Base-by-base conservation (phyloP, 768 basidiomycete genomes). In the Tephrocybe sp. region DNA sequence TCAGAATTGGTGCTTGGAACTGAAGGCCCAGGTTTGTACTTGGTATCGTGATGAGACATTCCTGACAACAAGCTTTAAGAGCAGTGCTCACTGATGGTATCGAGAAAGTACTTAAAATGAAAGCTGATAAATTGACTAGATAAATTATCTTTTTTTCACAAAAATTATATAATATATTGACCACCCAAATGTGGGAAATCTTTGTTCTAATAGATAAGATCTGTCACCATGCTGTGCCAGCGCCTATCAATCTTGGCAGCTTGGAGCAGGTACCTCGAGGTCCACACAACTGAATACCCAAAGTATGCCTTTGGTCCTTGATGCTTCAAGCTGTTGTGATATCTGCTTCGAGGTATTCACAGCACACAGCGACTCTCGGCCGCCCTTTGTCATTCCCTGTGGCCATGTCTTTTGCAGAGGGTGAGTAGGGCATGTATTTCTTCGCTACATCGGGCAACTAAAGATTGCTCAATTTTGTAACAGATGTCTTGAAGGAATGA, bases 391-490 rank as follows among this genome's bases (percentile, higher is more conserved):
- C 12, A 88, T 90, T 54, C 77, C 83, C 18, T 90, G 88, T 60
- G 88, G 88, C 30, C 86, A 89, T 67, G 76, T 86, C 26, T 88
- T 89, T 71, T 90, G 88, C 63, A 72, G 73, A 62, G 65, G 70
- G 87, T 88, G 63, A 62, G 85, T 55, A 18, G 7, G 15, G 15
- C 7, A 6, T 30, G 28, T 30, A 6, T 30, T 30, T 36, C 12
- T 76, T 42, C 28, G 41, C 38, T 38, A 28, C 20, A 24, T 15
- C 6, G 24, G 5, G 18, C 11, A 9, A n/a, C 37, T 12, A 14
- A 28, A 1, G 14, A 1, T 28, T 40, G 12, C 15, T 25, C 25
- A 48, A 42, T 28, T 10, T 37, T 36, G 37, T 48, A 8, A 36
- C 30, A 57, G 55, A 34, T 59, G 58, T 40, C 46, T 59, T 9